These are phyloP conservation scores for Rhynchospora pubera DNA, from an alignment of 176 grass and related monocot genomes.

Conservation along the genomic window DNA sequence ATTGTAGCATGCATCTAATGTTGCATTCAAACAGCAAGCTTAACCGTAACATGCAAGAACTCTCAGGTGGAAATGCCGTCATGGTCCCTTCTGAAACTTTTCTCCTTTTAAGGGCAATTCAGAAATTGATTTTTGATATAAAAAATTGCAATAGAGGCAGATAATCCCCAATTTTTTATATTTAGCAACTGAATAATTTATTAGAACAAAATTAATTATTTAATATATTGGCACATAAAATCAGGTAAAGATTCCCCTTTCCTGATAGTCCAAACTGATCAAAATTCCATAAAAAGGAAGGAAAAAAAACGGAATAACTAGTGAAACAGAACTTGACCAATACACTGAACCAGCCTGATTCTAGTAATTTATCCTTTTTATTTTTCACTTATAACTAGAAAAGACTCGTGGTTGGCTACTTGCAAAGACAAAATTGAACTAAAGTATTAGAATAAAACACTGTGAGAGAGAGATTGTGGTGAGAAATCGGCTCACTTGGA, in stretches of 20 bases:
- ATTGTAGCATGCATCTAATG: neutral
- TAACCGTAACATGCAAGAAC: neutral
- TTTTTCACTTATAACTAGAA: no score
- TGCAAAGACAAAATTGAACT: no score
- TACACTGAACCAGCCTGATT: neutral
- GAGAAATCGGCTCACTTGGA: neutral
- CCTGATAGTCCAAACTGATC: neutral
- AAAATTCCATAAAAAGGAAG: neutral
- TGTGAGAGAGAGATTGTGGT: neutral
- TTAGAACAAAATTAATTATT: neutral
- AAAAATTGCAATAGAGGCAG: no score
- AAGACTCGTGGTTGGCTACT: no score
- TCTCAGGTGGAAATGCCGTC: neutral
- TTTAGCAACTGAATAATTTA: neutral
- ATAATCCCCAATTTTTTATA: neutral
- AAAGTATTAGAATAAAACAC: no score
- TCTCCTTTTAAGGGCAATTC: neutral
- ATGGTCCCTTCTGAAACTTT: neutral
- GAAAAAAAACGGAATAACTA: slow-evolving; percentile 1
- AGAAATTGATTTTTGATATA: neutral
- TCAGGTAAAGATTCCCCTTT: neutral
- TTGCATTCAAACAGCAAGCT: neutral
- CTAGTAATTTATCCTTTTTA: no score
- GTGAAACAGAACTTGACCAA: neutral
- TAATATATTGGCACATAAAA: neutral